Base-by-base conservation (phyloP, 2,329 filamentous ascomycete species). In the Fusarium devonianum region DNA sequence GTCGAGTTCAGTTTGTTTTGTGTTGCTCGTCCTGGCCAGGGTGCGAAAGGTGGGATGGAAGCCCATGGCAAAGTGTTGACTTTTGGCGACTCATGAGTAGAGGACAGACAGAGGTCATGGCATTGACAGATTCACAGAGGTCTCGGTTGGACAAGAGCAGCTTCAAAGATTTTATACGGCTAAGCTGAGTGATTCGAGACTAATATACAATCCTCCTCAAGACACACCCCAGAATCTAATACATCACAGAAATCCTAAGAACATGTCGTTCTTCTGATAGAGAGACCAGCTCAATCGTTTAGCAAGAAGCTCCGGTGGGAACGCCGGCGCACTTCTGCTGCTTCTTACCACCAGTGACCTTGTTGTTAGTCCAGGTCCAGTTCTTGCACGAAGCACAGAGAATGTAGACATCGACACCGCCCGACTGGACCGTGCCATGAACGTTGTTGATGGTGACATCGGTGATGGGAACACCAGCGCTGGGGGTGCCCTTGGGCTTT, bases 401-500 rank as follows among this genome's bases (percentile, higher is more conserved):
- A 46, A 84, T 78, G 60, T 79, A 79, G 54, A 82, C 66, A 39
- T 78, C 66, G 14, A 67, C 72, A n/a, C 62, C 76, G 7, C 56
- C 57, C 2, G 66, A 66, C 23, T 65, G 49, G 35, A 81, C 77
- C 4, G 70, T 69, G 19, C 78, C 79, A 3, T 61, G 72, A 49
- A 82, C 70, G 45, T 72, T 66, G 34, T 70, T 65, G 37, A 82
- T 63, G 2, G 70, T 75, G 6, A 82, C 56, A 7, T 71, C 74
- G 7, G 78, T 81, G 65, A 82, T 81, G n/a, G 78, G 78, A n/a
- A 82, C 76, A 25, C 79, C 78, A 18, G 60, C 59, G 25, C 75
- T 79, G 9, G 78, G 74, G 0, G n/a, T 67, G 13, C 77, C 78
- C 7, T 70, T 75, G 4, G 74, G 75, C 12, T 63, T 67, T n/a